Conservation (phyloP, 106 monocot genomes). For the Dendrobium huoshanense region DNA sequence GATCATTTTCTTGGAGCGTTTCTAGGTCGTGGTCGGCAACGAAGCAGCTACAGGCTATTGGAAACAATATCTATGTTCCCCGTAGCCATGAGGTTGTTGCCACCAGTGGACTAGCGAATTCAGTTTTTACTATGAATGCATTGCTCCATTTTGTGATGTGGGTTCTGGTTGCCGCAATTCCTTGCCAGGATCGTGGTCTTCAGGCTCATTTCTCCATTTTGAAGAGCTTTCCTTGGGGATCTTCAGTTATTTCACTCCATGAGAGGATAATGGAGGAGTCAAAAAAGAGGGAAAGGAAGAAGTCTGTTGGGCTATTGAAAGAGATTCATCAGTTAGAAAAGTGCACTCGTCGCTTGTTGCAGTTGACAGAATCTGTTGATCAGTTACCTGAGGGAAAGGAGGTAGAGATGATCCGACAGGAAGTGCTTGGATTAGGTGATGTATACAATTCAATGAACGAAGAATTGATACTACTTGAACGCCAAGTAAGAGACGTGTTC, state of each 20-base stretch:
- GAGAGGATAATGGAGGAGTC: slow-evolving; percentile 52
- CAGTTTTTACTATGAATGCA: slow-evolving; percentile 44
- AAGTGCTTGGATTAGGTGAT: slow-evolving; percentile 18
- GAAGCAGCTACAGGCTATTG: slow-evolving; percentile 49
- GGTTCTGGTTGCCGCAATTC: slow-evolving; percentile 52
- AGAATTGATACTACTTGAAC: slow-evolving; percentile 46
- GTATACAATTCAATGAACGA: slow-evolving; percentile 35
- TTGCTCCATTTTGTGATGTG: slow-evolving; percentile 52
- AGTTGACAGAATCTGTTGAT: slow-evolving; percentile 28
- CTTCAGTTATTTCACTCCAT: slow-evolving; percentile 19
- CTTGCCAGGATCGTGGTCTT: slow-evolving; percentile 60
- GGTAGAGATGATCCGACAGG: slow-evolving; percentile 30
- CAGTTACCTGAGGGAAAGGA: slow-evolving; percentile 40
- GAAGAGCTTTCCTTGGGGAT: slow-evolving; percentile 37
- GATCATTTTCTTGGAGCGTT: slow-evolving; percentile 57
- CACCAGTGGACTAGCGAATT: slow-evolving; percentile 28
- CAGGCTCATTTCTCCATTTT: slow-evolving; percentile 42
- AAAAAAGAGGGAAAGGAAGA: slow-evolving; percentile 54
- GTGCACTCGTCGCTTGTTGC: slow-evolving; percentile 25
- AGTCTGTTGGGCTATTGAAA: slow-evolving; percentile 37
- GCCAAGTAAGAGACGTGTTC: slow-evolving; percentile 67
- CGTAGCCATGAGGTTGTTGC: slow-evolving; percentile 27
- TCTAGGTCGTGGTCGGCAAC: slow-evolving; percentile 54
- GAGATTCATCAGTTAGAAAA: slow-evolving; percentile 53
- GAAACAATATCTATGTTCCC: slow-evolving; percentile 34